Conservation (phyloP, 495 filamentous ascomycete genomes). For the Aspergillus kassunensis region DNA sequence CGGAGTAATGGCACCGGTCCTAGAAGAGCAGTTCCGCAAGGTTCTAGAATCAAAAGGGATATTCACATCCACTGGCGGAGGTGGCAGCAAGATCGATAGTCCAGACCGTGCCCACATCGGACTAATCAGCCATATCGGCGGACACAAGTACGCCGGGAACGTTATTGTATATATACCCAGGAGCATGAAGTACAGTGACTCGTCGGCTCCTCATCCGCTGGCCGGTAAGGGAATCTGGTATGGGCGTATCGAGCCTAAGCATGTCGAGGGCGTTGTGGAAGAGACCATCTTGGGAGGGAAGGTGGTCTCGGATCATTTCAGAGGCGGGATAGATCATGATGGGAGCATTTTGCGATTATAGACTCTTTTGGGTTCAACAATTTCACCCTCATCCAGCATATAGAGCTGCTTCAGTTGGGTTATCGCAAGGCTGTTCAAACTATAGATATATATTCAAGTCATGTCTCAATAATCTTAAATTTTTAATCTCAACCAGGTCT, state of each 20-base stretch:
- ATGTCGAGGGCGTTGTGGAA: slow-evolving; percentile 80
- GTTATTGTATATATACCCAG: slow-evolving; percentile 86
- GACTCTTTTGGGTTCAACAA: not conserved
- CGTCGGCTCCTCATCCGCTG: slow-evolving; percentile 44
- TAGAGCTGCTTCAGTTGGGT: no score
- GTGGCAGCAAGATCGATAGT: slow-evolving; percentile 21
- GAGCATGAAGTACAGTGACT: slow-evolving; percentile 25
- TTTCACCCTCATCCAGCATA: no score
- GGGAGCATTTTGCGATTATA: slow-evolving; percentile 39
- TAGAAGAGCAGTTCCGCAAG: slow-evolving; percentile 63
- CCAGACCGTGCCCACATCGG: slow-evolving; percentile 55
- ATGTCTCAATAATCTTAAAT: no score
- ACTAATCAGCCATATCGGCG: slow-evolving; percentile 82
- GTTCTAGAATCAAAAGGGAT: slow-evolving; percentile 37
- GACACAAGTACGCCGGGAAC: slow-evolving; percentile 92
- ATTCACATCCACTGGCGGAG: slow-evolving; percentile 17
- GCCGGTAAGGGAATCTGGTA: slow-evolving; percentile 91
- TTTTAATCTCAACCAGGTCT: no score
- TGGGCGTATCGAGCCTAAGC: slow-evolving; percentile 76
- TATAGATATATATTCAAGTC: no score
- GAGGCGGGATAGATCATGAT: slow-evolving; percentile 38
- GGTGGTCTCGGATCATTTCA: slow-evolving; percentile 72
- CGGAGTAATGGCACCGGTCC: slow-evolving; percentile 69
- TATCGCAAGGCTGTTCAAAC: no score
- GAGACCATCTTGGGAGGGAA: slow-evolving; percentile 73